phyloP scores from a whole-genome alignment of 2,329 filamentous ascomycete genomes.

The Basipetospora chlamydospora region DNA sequence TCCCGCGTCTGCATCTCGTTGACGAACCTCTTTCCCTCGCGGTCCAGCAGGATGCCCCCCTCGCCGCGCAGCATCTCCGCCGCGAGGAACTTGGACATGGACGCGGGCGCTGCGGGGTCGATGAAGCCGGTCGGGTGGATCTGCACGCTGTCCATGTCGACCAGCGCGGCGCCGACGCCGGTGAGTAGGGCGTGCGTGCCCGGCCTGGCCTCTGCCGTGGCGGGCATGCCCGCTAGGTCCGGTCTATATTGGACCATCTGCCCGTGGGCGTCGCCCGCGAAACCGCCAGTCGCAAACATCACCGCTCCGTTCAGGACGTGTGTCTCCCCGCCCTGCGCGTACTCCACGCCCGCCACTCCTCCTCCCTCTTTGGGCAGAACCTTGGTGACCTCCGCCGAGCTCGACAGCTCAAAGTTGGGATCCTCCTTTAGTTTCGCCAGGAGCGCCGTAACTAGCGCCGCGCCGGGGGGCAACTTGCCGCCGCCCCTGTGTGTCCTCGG shows the following conservation, averaged over 20 bases:
- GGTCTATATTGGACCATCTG: conserved; percentile 41
- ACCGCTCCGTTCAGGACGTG: conserved; percentile 35
- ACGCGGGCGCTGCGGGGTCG: conserved; percentile 29
- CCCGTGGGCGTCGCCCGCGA: conserved; percentile 45
- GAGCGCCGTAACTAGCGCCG: conserved; percentile 40
- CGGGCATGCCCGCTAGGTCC: conserved; percentile 43
- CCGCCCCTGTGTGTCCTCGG: conserved; percentile 43
- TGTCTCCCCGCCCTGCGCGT: conserved; percentile 19
- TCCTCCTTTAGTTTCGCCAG: conserved; percentile 34
- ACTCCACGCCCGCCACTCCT: conserved; percentile 37
- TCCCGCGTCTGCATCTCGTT: conserved; percentile 48
- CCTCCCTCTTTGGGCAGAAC: conserved; percentile 22
- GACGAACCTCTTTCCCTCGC: conserved; percentile 37
- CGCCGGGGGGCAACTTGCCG: conserved; percentile 41
- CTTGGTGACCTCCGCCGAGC: conserved; percentile 35
- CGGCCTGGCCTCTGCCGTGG: conserved; percentile 45
- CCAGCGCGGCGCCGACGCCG: conserved; percentile 23
- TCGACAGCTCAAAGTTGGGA: conserved; percentile 35
- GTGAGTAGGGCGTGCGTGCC: conserved; percentile 33
- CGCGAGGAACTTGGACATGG: conserved; percentile 44
- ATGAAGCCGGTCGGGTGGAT: conserved; percentile 52
- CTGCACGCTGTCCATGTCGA: conserved; percentile 44
- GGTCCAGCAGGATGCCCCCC: conserved; percentile 39
- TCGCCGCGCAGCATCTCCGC: conserved; percentile 49
- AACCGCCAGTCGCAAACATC: conserved; percentile 46